A percentile compares a stretch with the other conserved stretches of the same genome.
Evolutionary conservation across 306 rosid species (phyloP).

Genomic region (Sindora glabra): DNA sequence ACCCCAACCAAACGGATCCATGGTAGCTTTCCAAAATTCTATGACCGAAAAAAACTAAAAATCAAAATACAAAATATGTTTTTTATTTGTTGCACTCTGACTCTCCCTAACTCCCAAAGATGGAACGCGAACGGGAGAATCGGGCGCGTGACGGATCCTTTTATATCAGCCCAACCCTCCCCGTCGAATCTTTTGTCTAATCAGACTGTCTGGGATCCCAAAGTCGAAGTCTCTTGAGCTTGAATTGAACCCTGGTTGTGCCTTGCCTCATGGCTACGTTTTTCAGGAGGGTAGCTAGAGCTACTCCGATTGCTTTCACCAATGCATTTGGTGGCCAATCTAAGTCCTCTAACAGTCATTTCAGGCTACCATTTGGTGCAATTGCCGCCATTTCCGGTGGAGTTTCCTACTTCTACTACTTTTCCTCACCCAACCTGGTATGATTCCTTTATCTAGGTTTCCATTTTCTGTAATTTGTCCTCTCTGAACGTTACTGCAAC

Average conservation of each 20-base stretch:
- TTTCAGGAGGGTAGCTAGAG: constrained; percentile 49
- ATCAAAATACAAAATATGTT: no score
- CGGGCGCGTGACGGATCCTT: no score
- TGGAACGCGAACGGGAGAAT: no score
- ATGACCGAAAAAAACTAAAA: no score
- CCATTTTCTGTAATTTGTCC: not conserved
- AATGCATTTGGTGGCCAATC: constrained; percentile 32
- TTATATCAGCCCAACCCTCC: no score
- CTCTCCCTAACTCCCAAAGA: no score
- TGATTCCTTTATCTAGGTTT: constrained; percentile 3
- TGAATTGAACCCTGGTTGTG: no score
- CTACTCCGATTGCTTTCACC: constrained; percentile 47
- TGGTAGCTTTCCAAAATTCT: no score
- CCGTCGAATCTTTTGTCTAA: not conserved
- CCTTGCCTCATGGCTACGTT: constrained; percentile 54
- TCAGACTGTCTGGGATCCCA: no score
- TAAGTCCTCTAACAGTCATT: constrained; percentile 28
- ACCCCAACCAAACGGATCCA: no score
- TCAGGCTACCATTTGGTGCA: constrained; percentile 55
- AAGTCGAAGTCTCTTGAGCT: no score
- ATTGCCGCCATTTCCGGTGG: constrained; percentile 84
- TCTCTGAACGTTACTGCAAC: not conserved
- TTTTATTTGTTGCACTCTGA: no score
- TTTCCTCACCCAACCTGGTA: constrained; percentile 60
- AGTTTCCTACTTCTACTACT: constrained; percentile 53